These are phyloP conservation scores for Lachnellula arida DNA, from an alignment of 2,329 filamentous ascomycete species.

Conservation along the genomic window DNA sequence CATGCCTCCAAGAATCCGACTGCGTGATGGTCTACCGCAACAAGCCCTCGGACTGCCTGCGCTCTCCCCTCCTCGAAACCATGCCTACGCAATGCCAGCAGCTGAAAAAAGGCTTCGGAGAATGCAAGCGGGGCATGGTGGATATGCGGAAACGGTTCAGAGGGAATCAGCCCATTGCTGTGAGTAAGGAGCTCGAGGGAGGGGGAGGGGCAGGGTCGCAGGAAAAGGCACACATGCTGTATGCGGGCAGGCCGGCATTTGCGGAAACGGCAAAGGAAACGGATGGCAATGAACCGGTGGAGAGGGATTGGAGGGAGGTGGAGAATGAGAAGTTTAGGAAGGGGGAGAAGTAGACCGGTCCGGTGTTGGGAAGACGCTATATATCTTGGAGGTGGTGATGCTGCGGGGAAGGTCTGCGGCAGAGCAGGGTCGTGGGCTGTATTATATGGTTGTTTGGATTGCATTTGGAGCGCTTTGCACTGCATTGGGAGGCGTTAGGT, in stretches of 20 bases:
- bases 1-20: slow-evolving; percentile 94
- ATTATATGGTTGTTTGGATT: background rate
- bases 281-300: slow-evolving; percentile 60
- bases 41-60: slow-evolving; percentile 81
- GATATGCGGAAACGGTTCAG: slow-evolving; percentile 99
- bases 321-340: slow-evolving; percentile 58
- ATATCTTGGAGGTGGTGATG: background rate
- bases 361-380: background rate
- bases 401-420: background rate
- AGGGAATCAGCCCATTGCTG: slow-evolving; percentile 79
- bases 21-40: slow-evolving; percentile 93
- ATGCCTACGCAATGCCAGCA: slow-evolving; percentile 88
- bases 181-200: slow-evolving; percentile 56
- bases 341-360: slow-evolving; percentile 1
- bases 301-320: slow-evolving; percentile 57
- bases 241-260: slow-evolving; percentile 72
- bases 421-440: background rate
- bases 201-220: slow-evolving; percentile 39
- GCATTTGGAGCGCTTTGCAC: background rate
- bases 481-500: slow-evolving; percentile 1
- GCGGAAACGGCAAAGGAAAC: slow-evolving; percentile 58
- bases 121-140: slow-evolving; percentile 93
- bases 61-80: slow-evolving; percentile 71
- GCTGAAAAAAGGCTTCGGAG: slow-evolving; percentile 85
- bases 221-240: slow-evolving; percentile 59